Conservation (phyloP, 1,284 basidiomycete genomes). For the Leccinum fuscescens region DNA sequence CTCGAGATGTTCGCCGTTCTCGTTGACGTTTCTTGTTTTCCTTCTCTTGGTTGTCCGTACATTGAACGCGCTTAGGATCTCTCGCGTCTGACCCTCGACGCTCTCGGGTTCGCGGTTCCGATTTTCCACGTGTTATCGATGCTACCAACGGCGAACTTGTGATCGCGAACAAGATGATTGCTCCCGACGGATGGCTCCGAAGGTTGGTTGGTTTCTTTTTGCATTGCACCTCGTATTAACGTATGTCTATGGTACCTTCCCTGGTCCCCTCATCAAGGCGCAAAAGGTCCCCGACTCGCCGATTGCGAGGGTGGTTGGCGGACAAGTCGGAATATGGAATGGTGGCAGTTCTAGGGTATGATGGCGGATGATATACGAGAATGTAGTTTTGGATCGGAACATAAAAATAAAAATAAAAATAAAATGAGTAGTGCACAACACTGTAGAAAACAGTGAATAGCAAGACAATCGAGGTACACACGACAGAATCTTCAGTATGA, state of each 20-base stretch:
- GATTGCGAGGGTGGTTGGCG: not conserved
- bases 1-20: conserved; percentile 23
- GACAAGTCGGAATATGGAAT: not conserved
- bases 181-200: conserved; percentile 36
- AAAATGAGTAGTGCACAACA: not conserved
- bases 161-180: conserved; percentile 32
- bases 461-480: not conserved
- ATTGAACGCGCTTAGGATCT: conserved; percentile 17
- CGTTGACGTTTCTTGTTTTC: conserved; percentile 10
- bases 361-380: not conserved
- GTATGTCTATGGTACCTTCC: conserved; percentile 22
- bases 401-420: not conserved
- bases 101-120: conserved; percentile 2
- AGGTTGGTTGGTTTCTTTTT: conserved; percentile 20
- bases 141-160: conserved; percentile 24
- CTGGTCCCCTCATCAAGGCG: conserved; percentile 32
- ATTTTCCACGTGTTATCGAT: conserved; percentile 14
- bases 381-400: not conserved
- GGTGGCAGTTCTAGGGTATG: not conserved
- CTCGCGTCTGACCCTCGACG: conserved; percentile 8
- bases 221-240: not conserved
- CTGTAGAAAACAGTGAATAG: not conserved
- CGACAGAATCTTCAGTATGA: conserved; percentile 4
- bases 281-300: conserved; percentile 24
- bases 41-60: conserved; percentile 15